Evolutionary conservation across 495 filamentous ascomycete genomes (phyloP).

Genomic region (Neurospora sp.): DNA sequence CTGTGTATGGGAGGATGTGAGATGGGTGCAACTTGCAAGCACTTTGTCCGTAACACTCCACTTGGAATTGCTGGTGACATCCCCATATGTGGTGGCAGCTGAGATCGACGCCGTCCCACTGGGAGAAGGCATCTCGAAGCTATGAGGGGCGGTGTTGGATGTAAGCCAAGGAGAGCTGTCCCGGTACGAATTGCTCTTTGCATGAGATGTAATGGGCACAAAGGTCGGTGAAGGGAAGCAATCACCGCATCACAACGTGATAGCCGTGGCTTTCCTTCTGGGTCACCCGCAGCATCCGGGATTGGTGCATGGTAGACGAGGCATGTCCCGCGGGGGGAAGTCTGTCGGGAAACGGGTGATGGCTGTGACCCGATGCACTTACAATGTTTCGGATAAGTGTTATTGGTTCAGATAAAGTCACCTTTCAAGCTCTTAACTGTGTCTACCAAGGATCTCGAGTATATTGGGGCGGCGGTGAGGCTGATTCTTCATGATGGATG

Average conservation of each 20-base stretch:
- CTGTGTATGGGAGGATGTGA: background rate
- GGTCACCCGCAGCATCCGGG: background rate
- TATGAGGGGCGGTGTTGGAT: slow-evolving; percentile 2
- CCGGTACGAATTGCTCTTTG: background rate
- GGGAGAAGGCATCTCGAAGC: background rate
- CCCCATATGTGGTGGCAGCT: background rate
- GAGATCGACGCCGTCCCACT: background rate
- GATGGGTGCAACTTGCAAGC: background rate
- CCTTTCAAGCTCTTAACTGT: no score
- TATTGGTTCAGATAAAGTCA: no score
- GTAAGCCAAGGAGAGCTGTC: background rate
- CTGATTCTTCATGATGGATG: background rate
- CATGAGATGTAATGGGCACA: slow-evolving; percentile 4
- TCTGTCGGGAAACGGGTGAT: background rate
- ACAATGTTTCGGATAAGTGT: no score
- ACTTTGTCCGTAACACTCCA: background rate
- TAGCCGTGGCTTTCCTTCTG: background rate
- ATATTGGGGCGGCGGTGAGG: no score
- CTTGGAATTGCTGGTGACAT: background rate
- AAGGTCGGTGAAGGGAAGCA: slow-evolving; percentile 13
- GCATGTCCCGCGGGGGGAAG: background rate
- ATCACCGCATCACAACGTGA: background rate
- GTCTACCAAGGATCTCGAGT: no score
- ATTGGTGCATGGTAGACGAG: background rate
- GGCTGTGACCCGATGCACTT: background rate